Base-by-base conservation (phyloP, 495 filamentous ascomycete species). In the Penicillium goetzii region DNA sequence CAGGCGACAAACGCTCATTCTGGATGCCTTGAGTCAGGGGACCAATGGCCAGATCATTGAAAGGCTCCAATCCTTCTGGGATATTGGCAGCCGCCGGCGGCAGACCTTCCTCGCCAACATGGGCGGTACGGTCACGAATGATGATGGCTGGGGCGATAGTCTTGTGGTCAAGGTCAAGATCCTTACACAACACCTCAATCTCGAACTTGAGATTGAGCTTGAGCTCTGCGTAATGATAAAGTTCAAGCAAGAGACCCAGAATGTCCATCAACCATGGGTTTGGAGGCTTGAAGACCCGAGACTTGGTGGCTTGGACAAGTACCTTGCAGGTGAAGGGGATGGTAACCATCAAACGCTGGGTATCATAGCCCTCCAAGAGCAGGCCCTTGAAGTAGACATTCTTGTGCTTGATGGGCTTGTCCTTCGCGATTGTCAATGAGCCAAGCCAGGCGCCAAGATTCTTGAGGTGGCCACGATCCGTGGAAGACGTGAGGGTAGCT, bases 261-360 rank as follows among this genome's bases (percentile, higher is more conserved):
- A 97, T 92, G 60, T 98, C 95, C 91, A 97, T 94, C 60, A 96
- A 63, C 95, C 95, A 99, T 11, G 95, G 95, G 70, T 97, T 98
- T 14, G 95, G 94, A 10, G 95, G 93, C 64, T 86, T 90, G 79
- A 98, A 98, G 15, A 98, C 89, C 14, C 86, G 91, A 1, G 96
- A 98, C 41, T 84, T 84, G n/a, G 83, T 85, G 5, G 90, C 93
- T 72, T 96, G 90, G 30, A 88, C 84, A 19, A 99, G 80, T 9
- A 97, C 92, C 72, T 97, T 97, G 84, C 95, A 98, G 47, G 93
- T 92, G 67, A 99, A 99, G 1, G 96, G 94, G 54, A 99, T 93
- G 52, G 93, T 92, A 40, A 97, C 85, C 51, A 94, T 85, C 41
- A 98, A 84, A 36, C 95, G 88, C 68, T 97, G 89, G 5, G 91